phyloP scores from a whole-genome alignment of 2,329 filamentous ascomycete genomes.

The Triangularia verruculosa region DNA sequence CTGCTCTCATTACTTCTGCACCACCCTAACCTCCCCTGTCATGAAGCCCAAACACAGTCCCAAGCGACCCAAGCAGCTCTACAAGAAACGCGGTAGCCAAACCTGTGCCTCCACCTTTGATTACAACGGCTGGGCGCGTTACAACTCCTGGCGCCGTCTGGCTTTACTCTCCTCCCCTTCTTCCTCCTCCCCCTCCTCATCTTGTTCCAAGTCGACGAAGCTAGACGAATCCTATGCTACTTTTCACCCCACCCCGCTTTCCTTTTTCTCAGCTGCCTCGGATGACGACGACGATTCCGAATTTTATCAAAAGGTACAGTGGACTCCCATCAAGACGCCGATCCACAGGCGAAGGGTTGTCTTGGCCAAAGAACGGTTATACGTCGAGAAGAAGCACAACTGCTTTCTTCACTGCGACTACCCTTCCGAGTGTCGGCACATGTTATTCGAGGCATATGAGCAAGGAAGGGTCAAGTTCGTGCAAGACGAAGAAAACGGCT shows the following conservation, averaged over 20 bases:
- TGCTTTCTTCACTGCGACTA: conserved; percentile 32
- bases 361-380: conserved; percentile 23
- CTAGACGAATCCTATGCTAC: conserved; percentile 14
- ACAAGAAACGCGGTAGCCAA: conserved; percentile 12
- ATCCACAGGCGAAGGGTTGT: background rate
- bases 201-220: background rate
- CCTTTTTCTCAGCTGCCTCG: background rate
- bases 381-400: conserved; percentile 21
- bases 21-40: conserved; percentile 22
- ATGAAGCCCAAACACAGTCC: background rate
- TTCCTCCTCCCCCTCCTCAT: background rate
- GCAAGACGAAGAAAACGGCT: background rate
- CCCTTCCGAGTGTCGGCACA: conserved; percentile 29
- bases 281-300: background rate
- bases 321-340: background rate
- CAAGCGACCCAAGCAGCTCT: background rate
- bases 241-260: background rate
- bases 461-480: conserved; percentile 13
- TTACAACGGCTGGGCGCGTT: conserved; percentile 32
- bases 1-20: conserved; percentile 39
- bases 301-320: background rate
- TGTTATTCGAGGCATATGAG: conserved; percentile 14
- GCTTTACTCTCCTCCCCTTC: background rate
- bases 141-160: conserved; percentile 32
- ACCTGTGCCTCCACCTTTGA: conserved; percentile 34